A percentile compares a stretch with the other conserved stretches of the same genome.
phyloP scores from a whole-genome alignment of 2,329 filamentous ascomycete genomes.

The Daldinia sp. region DNA sequence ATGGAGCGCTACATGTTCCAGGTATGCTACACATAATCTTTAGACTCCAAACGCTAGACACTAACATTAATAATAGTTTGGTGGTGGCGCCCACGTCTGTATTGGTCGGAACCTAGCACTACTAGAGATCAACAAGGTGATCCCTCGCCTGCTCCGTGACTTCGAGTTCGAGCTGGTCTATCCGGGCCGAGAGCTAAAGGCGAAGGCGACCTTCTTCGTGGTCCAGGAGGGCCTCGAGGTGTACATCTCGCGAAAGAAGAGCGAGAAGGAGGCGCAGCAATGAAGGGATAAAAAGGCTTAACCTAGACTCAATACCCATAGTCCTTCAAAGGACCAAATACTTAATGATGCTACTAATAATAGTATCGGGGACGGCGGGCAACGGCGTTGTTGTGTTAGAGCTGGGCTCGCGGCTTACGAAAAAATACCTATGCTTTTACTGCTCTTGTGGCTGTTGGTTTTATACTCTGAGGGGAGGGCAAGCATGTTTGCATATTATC shows the following conservation, averaged over 20 bases:
- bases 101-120: slow-evolving; percentile 67
- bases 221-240: slow-evolving; percentile 69
- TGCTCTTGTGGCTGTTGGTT: background rate
- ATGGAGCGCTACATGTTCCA: slow-evolving; percentile 70
- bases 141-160: slow-evolving; percentile 66
- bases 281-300: slow-evolving; percentile 7
- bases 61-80: slow-evolving; percentile 57
- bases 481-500: slow-evolving; percentile 35
- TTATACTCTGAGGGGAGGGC: slow-evolving; percentile 3
- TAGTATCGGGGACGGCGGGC: slow-evolving; percentile 40
- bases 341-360: slow-evolving; percentile 37
- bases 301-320: slow-evolving; percentile 8
- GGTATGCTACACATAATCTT: slow-evolving; percentile 53
- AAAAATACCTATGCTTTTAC: slow-evolving; percentile 16
- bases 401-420: slow-evolving; percentile 33
- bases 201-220: slow-evolving; percentile 70
- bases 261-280: slow-evolving; percentile 30
- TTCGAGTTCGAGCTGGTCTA: slow-evolving; percentile 66
- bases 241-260: slow-evolving; percentile 56
- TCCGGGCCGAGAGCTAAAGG: slow-evolving; percentile 62
- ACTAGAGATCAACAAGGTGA: slow-evolving; percentile 70
- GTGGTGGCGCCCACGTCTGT: slow-evolving; percentile 66
- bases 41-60: slow-evolving; percentile 1
- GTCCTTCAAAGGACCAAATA: slow-evolving; percentile 4
- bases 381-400: slow-evolving; percentile 36